Percentiles rank a stretch among this genome's conserved stretches.
phyloP scores from a whole-genome alignment of 129 eudicot species.

The Lonicera japonica region DNA sequence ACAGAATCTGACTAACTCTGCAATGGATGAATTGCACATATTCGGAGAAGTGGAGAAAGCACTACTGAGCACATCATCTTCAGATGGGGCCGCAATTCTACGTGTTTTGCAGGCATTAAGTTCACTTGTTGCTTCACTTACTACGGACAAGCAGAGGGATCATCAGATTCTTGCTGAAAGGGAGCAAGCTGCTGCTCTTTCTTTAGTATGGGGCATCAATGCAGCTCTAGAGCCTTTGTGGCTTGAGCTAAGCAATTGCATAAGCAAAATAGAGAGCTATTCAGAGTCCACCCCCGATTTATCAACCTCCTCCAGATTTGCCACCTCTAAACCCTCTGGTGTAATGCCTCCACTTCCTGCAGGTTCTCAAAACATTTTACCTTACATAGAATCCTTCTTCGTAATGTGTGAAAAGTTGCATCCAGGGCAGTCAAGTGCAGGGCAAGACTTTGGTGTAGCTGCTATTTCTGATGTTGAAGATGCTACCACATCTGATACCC shows the following conservation, averaged over 20 bases:
- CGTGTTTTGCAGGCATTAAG: constrained; percentile 89
- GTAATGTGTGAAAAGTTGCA: constrained; percentile 97
- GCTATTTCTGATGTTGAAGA: constrained; percentile 59
- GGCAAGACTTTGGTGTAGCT: constrained; percentile 49
- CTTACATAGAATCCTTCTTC: constrained; percentile 89
- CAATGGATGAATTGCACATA: constrained; percentile 60
- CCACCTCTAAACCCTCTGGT: constrained; percentile 59
- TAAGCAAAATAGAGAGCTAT: constrained; percentile 74
- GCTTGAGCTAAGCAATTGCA: constrained; percentile 87
- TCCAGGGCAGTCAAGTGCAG: constrained; percentile 48
- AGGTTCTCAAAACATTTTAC: constrained; percentile 86
- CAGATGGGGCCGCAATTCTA: constrained; percentile 81
- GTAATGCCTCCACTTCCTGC: constrained; percentile 91
- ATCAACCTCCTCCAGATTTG: constrained; percentile 37
- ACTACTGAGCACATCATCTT: constrained; percentile 55
- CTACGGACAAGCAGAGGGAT: constrained; percentile 40
- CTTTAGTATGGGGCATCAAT: constrained; percentile 67
- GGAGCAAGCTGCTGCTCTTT: constrained; percentile 50
- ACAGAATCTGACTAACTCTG: constrained; percentile 57
- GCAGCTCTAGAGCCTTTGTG: constrained; percentile 83
- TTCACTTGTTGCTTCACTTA: constrained; percentile 64
- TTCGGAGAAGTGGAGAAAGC: constrained; percentile 77
- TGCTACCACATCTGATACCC: constrained; percentile 47
- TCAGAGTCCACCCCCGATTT: constrained; percentile 56
- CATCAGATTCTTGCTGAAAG: constrained; percentile 27